phyloP scores from a whole-genome alignment of 768 basidiomycete genomes.

The Phylloporus sp. region DNA sequence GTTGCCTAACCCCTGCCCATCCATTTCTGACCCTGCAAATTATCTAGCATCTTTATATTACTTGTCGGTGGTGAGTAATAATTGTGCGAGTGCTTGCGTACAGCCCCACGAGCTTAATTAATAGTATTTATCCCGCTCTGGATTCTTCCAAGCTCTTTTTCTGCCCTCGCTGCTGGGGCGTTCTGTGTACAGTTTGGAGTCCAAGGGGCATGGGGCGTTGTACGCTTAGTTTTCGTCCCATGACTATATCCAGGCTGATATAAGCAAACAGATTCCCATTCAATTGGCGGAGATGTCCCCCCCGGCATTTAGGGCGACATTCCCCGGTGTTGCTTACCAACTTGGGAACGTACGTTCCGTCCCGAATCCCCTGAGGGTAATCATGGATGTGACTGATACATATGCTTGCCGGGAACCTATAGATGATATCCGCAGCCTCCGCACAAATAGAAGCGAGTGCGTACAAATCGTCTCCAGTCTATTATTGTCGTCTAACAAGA shows the following conservation, averaged over 20 bases:
- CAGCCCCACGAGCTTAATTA: neutral
- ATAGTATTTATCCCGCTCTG: constrained; percentile 69
- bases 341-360: constrained; percentile 54
- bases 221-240: constrained; percentile 32
- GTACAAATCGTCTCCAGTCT: constrained; percentile 14
- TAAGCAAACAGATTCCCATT: constrained; percentile 52
- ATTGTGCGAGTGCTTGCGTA: neutral
- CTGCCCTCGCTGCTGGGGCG: constrained; percentile 72
- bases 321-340: constrained; percentile 84
- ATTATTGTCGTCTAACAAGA: neutral
- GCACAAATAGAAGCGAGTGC: constrained; percentile 76
- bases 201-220: constrained; percentile 89
- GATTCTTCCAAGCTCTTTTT: constrained; percentile 73
- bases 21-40: neutral
- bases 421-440: constrained; percentile 69
- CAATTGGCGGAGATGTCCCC: constrained; percentile 83
- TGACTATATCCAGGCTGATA: neutral
- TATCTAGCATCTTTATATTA: constrained; percentile 20
- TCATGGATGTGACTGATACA: neutral
- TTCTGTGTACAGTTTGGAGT: constrained; percentile 87
- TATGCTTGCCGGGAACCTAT: neutral
- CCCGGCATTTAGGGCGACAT: constrained; percentile 84
- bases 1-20: neutral
- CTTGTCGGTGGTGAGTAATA: constrained; percentile 24
- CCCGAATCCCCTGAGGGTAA: neutral